Conservation (phyloP, 2,329 filamentous ascomycete genomes). For the Dendrostoma leiphaemia region DNA sequence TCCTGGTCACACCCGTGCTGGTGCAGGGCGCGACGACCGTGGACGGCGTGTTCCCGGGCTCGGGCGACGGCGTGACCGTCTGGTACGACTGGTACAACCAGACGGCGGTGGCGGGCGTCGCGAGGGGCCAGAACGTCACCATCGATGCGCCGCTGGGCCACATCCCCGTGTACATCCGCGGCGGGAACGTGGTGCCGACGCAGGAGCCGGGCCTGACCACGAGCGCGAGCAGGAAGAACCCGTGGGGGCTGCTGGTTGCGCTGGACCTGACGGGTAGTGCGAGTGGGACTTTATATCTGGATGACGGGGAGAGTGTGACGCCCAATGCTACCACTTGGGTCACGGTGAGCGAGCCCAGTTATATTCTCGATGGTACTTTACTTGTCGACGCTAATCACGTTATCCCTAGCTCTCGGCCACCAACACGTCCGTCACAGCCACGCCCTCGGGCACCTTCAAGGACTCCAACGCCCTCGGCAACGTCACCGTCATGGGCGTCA, state of each 20-base stretch:
- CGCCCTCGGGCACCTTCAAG: slow-evolving; percentile 48
- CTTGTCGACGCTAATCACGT: too few species aligned
- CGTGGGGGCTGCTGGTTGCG: slow-evolving; percentile 67
- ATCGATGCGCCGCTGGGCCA: slow-evolving; percentile 55
- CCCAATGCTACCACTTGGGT: slow-evolving; percentile 57
- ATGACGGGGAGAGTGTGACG: slow-evolving; percentile 68
- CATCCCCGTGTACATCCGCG: slow-evolving; percentile 70
- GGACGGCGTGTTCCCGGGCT: slow-evolving; percentile 67
- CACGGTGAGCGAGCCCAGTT: slow-evolving; percentile 37
- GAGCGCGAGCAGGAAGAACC: slow-evolving; percentile 56
- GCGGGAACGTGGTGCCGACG: slow-evolving; percentile 64
- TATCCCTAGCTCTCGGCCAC: slow-evolving; percentile 45
- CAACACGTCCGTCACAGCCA: slow-evolving; percentile 43
- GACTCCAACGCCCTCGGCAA: slow-evolving; percentile 60
- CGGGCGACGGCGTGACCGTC: slow-evolving; percentile 49
- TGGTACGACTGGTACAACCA: slow-evolving; percentile 85
- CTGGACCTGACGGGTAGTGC: slow-evolving; percentile 55
- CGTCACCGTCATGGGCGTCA: slow-evolving; percentile 61
- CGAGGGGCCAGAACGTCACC: slow-evolving; percentile 37
- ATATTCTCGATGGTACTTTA: too few species aligned
- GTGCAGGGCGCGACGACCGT: slow-evolving; percentile 60
- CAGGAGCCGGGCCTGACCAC: slow-evolving; percentile 71
- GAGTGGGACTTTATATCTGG: slow-evolving; percentile 64
- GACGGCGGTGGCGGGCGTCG: slow-evolving; percentile 41
- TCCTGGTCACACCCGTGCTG: slow-evolving; percentile 68